Evolutionary conservation across 2,329 filamentous ascomycete species (phyloP).

Genomic region (Epichloe typhina): DNA sequence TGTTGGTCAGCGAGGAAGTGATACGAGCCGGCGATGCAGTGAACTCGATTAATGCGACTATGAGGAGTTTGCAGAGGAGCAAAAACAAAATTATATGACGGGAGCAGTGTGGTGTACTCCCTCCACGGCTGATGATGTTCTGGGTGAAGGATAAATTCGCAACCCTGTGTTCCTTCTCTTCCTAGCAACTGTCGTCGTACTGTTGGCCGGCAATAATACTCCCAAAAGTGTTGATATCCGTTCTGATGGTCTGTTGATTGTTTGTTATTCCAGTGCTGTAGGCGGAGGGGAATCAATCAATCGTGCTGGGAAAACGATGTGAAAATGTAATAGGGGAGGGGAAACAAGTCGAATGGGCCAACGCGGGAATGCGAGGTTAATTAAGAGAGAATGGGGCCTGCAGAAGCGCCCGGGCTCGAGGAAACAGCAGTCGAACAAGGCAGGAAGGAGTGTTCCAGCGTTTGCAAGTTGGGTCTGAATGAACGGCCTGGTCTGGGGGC

Average conservation of each 20-base stretch:
- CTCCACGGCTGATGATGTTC: neutral
- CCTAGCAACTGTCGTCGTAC: neutral
- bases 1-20: constrained; percentile 7
- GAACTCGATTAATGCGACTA: neutral
- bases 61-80: no score
- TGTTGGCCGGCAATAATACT: neutral
- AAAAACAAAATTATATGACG: no score
- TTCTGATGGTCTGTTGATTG: neutral
- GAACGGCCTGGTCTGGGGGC: neutral
- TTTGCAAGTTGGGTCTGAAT: neutral
- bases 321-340: neutral
- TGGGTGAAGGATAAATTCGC: neutral
- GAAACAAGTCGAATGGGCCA: neutral
- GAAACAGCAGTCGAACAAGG: neutral
- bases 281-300: neutral
- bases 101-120: no score
- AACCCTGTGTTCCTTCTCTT: neutral
- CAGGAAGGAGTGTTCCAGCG: neutral
- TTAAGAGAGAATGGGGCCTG: neutral
- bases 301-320: neutral
- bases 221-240: neutral
- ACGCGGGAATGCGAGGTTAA: constrained; percentile 2
- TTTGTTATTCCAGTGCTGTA: neutral
- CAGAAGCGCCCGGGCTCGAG: neutral
- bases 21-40: neutral